Evolutionary conservation across 31 red algal genomes (phyloP), one percentile per base, ranked within the genome.

Genomic region (Bonnemaisonia californica): DNA sequence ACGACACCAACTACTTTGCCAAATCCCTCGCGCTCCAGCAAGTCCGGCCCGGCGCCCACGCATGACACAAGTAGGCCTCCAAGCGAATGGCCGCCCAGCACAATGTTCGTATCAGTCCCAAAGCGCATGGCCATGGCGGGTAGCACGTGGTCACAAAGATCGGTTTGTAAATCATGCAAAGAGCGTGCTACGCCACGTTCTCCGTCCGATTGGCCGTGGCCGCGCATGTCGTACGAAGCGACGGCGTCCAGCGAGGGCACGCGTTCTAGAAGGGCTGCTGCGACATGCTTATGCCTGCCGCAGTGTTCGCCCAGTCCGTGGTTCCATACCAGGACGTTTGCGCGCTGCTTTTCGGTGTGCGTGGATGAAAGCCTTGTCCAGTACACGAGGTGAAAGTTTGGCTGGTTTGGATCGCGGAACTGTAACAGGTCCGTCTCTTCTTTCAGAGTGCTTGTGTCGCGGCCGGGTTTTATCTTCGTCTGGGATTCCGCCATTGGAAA

Each of bases 261-360:
- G 30, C 58, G 74, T 2, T 12, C 56, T 21, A 89, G 76, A 9
- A 95, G 22, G 2, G 16, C 39, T 33, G 67, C 68, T 16, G 92
- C 92, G 30, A 95, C 24, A 12, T 58, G 48, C 63, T 80, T 80
- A 69, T 89, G 83, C 1, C 92, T 86, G 2, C 81, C 92, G 38
- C 62, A 56, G 40, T 95, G 86, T 51, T 95, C 92, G 7, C 92
- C 80, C 23, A 95, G 66, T 1, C 92, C 92, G 48, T 95, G 92
- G 58, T 77, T 76, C 76, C 85, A 86, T 4, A 94, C 7, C 21
- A 89, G 33, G 9, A 85, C 36, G 57, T 54, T 84, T 18, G 45
- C 7, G 7, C 45, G 9, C 45, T 83, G 76, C 21, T 73, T 73
- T 24, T 51, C 60, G 13, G 41, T 67, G 29, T 72, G n/a, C 23